A percentile compares a stretch with the other conserved stretches of the same genome.
These are phyloP conservation scores for Haplographium delicatum DNA, from an alignment of 495 filamentous ascomycete species.

Conservation along the genomic window DNA sequence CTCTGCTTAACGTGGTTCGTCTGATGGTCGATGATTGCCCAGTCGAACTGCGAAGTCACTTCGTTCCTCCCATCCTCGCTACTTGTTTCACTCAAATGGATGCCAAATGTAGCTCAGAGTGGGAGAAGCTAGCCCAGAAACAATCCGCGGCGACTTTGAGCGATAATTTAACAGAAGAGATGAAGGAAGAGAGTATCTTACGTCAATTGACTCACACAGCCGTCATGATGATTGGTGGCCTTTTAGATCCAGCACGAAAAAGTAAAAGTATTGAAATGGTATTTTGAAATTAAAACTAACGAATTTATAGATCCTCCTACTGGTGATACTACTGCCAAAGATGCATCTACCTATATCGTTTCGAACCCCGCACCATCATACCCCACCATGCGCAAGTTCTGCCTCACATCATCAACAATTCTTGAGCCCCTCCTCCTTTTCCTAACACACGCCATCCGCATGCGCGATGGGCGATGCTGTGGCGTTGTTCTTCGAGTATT, in stretches of 20 bases:
- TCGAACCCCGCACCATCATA: conserved; percentile 24
- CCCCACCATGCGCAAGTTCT: conserved; percentile 67
- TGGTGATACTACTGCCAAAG: conserved; percentile 9
- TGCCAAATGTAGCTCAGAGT: conserved; percentile 77
- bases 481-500: conserved; percentile 79
- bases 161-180: conserved; percentile 79
- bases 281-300: conserved; percentile 4
- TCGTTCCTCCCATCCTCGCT: conserved; percentile 79
- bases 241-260: conserved; percentile 61
- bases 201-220: conserved; percentile 90
- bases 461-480: conserved; percentile 88
- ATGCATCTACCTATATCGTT: conserved; percentile 20
- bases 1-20: conserved; percentile 78
- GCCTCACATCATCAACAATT: conserved; percentile 70
- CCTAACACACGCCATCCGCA: conserved; percentile 81
- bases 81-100: conserved; percentile 83
- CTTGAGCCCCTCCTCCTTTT: conserved; percentile 87
- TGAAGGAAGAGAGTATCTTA: conserved; percentile 96
- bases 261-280: conserved; percentile 9
- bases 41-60: conserved; percentile 64
- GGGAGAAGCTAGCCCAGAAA: conserved; percentile 63
- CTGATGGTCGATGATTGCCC: conserved; percentile 90
- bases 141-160: conserved; percentile 51
- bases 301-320: conserved; percentile 11
- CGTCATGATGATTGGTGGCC: conserved; percentile 80